A percentile compares a stretch with the other conserved stretches of the same genome.
phyloP scores from a whole-genome alignment of 768 basidiomycete genomes.

The Coprinopsis marcescibilis region DNA sequence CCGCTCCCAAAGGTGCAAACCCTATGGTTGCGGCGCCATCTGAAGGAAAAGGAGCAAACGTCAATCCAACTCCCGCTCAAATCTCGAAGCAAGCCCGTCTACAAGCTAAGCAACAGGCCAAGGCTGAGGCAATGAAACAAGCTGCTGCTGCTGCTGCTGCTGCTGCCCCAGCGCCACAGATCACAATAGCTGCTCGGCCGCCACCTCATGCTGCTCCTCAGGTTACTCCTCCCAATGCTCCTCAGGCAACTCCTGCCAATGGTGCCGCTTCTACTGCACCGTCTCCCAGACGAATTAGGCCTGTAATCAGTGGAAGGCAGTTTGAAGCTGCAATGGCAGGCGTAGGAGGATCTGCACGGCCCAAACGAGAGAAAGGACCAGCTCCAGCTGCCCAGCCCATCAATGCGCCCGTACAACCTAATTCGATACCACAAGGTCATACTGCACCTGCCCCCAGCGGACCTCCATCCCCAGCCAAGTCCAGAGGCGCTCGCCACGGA shows the following conservation, averaged over 20 bases:
- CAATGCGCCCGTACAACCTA: no score
- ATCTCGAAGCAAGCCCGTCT: slow-evolving; percentile 3
- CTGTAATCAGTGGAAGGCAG: slow-evolving; percentile 54
- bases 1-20: slow-evolving; percentile 2
- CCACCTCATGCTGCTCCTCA: slow-evolving; percentile 9
- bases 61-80: slow-evolving; percentile 9
- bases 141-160: slow-evolving; percentile 9
- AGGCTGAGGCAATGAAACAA: no score
- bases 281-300: slow-evolving; percentile 41
- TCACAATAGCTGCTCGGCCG: slow-evolving; percentile 11
- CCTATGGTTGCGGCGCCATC: slow-evolving; percentile 4
- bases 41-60: slow-evolving; percentile 10
- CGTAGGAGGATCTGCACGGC: slow-evolving; percentile 43
- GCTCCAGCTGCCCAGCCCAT: slow-evolving; percentile 5
- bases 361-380: slow-evolving; percentile 18
- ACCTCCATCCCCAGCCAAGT: slow-evolving; percentile 11
- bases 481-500: no score
- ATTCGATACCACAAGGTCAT: slow-evolving; percentile 10
- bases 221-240: neutral
- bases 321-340: slow-evolving; percentile 70
- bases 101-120: no score
- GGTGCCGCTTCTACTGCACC: slow-evolving; percentile 4
- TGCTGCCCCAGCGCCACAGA: slow-evolving; percentile 9
- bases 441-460: slow-evolving; percentile 12
- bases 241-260: neutral